Base-by-base conservation (phyloP, 805 yeast genomes). In the Helenozyma rhizophorensis region DNA sequence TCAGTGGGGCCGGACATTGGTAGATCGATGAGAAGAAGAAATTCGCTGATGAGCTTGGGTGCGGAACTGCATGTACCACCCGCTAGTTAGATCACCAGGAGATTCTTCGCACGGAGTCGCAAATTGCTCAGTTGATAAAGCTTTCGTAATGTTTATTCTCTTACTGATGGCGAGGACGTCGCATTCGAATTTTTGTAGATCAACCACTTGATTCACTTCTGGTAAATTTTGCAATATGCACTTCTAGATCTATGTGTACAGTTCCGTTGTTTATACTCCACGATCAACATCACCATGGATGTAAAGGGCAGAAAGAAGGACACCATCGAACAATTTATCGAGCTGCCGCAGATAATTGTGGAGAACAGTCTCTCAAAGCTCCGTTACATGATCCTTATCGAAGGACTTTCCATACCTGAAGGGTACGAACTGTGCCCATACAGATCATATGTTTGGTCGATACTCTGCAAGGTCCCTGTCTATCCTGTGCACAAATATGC, bases 361-460 rank as follows among this genome's bases (percentile, higher is more conserved):
- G 62, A 67, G 16, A 64, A 76, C 10, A 68, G 76, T 16, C 55
- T 78, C 22, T 62, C 73, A 6, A 82, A 78, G 46, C 60, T 78
- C 23, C 39, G 50, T 18, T 63, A 63, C 37, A 57, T 61, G 65
- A 54, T 63, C 12, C 51, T 67, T 10, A 56, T 65, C 7, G 72
- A 67, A 42, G 72, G 72, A 2, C 53, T 67, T 14, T 29, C 56
- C 0, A 47, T 51, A 6, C 72, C 72, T 1, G 61, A 56, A 21
- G 72, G 71, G 14, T 67, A 67, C 44, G 77, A 70, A 11, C 68
- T 65, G 32, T 78, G 85, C 47, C 78, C 83, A 2, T 83, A 83
- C 50, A 56, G 96, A 40, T 62, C 76, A 10, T 81, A 82, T 43
- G 83, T 85, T 1, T 88, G 96, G 96, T 73, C 88, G 1, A 78